Percentiles rank a stretch among this genome's conserved stretches.
These are phyloP conservation scores for Phlegmacium glaucopus DNA, from an alignment of 768 basidiomycete species.

Conservation along the genomic window DNA sequence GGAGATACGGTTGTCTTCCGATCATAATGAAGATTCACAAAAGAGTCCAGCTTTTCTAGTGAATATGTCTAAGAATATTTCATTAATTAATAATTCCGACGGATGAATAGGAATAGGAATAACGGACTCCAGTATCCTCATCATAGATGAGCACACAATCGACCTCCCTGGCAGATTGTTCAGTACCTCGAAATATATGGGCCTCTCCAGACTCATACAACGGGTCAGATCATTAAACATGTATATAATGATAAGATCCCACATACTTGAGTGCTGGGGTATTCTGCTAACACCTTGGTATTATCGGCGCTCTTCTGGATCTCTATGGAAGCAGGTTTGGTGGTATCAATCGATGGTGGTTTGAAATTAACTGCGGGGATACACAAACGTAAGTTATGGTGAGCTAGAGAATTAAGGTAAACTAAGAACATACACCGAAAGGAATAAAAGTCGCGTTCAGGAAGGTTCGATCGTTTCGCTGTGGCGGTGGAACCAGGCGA, in stretches of 20 bases:
- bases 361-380: slow-evolving; percentile 64
- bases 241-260: background rate
- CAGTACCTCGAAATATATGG: slow-evolving; percentile 55
- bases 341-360: slow-evolving; percentile 64
- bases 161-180: slow-evolving; percentile 58
- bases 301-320: slow-evolving; percentile 52
- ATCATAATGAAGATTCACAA: slow-evolving; percentile 51
- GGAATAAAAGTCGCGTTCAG: slow-evolving; percentile 72
- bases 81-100: slow-evolving; percentile 9
- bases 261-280: slow-evolving; percentile 61
- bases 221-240: background rate
- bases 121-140: slow-evolving; percentile 63
- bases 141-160: slow-evolving; percentile 83
- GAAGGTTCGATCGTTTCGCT: slow-evolving; percentile 42
- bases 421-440: slow-evolving; percentile 58
- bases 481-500: slow-evolving; percentile 27
- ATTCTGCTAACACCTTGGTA: slow-evolving; percentile 58
- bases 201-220: slow-evolving; percentile 11
- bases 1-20: slow-evolving; percentile 33
- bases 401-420: background rate
- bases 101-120: background rate
- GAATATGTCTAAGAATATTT: slow-evolving; percentile 52
- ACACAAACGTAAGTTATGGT: background rate
- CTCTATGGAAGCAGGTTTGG: slow-evolving; percentile 63
- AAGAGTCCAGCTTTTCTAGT: slow-evolving; percentile 73